phyloP scores from a whole-genome alignment of 2,329 filamentous ascomycete genomes.

The Stachybotrys echinatus region DNA sequence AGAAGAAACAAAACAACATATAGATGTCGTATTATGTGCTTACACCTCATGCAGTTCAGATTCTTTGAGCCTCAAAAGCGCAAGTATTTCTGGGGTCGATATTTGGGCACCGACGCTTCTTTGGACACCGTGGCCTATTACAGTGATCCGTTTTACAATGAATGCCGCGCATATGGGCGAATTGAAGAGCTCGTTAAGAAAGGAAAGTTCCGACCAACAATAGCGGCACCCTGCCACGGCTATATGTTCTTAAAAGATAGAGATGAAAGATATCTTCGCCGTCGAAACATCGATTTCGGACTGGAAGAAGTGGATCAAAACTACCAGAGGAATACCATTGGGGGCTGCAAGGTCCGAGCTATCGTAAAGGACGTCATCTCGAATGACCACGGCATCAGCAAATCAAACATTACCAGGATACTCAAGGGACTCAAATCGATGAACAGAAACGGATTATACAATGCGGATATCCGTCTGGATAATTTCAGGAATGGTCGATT shows the following conservation, averaged over 20 bases:
- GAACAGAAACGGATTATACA: slow-evolving; percentile 8
- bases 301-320: slow-evolving; percentile 3
- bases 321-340: slow-evolving; percentile 7
- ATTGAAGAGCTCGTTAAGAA: slow-evolving; percentile 4
- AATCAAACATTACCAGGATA: background rate
- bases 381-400: slow-evolving; percentile 3
- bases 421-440: slow-evolving; percentile 3
- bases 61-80: slow-evolving; percentile 9
- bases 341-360: slow-evolving; percentile 7
- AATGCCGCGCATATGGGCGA: slow-evolving; percentile 15
- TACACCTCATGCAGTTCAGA: slow-evolving; percentile 9
- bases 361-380: slow-evolving; percentile 11
- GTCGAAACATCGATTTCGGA: slow-evolving; percentile 7
- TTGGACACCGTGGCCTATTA: slow-evolving; percentile 11
- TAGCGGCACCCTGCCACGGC: slow-evolving; percentile 7
- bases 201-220: background rate
- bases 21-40: background rate
- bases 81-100: slow-evolving; percentile 12
- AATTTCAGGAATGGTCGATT: slow-evolving; percentile 9
- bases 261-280: slow-evolving; percentile 4
- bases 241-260: slow-evolving; percentile 7
- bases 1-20: background rate
- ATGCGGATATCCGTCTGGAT: slow-evolving; percentile 9
- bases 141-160: slow-evolving; percentile 14
- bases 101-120: slow-evolving; percentile 7